Evolutionary conservation across 257 asterid genomes (phyloP).

Genomic region (Nicotiana undulata): DNA sequence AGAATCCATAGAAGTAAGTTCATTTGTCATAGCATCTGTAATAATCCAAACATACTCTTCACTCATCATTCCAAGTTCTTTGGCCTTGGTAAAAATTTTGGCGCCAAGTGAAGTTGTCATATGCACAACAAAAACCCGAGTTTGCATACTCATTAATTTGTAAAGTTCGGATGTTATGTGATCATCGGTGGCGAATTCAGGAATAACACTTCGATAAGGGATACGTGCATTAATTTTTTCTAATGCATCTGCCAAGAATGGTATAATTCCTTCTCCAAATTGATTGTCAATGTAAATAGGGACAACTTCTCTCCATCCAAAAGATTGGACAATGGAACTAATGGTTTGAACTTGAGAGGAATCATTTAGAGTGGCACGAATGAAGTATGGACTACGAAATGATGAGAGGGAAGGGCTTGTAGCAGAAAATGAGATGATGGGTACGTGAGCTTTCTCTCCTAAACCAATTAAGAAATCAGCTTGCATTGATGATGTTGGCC

Average conservation of each 20-base stretch:
- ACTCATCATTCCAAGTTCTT: constrained; percentile 37
- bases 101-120: constrained; percentile 24
- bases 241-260: constrained; percentile 33
- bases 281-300: constrained; percentile 38
- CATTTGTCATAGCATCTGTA: constrained; percentile 32
- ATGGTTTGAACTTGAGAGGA: constrained; percentile 41
- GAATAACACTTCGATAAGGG: constrained; percentile 38
- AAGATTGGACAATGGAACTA: constrained; percentile 31
- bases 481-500: constrained; percentile 44
- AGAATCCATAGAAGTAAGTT: constrained; percentile 15
- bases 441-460: constrained; percentile 47
- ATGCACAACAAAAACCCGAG: constrained; percentile 46
- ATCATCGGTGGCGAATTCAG: constrained; percentile 28
- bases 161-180: constrained; percentile 29
- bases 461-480: constrained; percentile 42
- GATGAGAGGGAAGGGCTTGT: constrained; percentile 44
- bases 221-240: constrained; percentile 20
- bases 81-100: constrained; percentile 26
- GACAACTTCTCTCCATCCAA: constrained; percentile 46
- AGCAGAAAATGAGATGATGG: constrained; percentile 50
- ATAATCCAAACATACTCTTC: constrained; percentile 42
- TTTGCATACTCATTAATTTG: constrained; percentile 43
- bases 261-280: constrained; percentile 47
- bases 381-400: constrained; percentile 28
- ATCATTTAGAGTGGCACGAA: constrained; percentile 36